Evolutionary conservation across 2,329 filamentous ascomycete species (phyloP).

Genomic region (Blastomyces percursus): DNA sequence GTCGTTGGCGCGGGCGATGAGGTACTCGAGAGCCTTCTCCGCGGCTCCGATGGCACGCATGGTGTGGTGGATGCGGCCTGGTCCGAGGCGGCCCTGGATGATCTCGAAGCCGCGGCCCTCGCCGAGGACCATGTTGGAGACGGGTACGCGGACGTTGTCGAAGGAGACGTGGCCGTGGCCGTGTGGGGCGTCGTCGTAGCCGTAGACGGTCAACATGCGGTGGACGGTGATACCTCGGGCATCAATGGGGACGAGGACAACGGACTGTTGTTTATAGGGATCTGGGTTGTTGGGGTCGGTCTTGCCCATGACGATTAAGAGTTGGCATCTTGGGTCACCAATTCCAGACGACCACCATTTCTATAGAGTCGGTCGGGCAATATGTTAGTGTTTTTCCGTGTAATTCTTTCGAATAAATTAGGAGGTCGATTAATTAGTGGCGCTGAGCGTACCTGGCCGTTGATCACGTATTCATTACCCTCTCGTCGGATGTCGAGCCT

Average conservation of each 20-base stretch:
- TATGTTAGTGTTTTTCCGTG: constrained; percentile 15
- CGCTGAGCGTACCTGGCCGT: constrained; percentile 56
- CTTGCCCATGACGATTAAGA: constrained; percentile 98
- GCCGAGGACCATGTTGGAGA: constrained; percentile 73
- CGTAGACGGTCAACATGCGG: constrained; percentile 87
- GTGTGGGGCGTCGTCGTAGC: constrained; percentile 96
- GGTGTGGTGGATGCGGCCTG: constrained; percentile 92
- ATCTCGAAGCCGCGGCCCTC: constrained; percentile 95
- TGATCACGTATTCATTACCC: constrained; percentile 80
- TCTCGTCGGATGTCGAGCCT: constrained; percentile 70
- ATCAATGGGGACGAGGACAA: constrained; percentile 72
- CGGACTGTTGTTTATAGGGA: constrained; percentile 82
- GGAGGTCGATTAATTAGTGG: background rate
- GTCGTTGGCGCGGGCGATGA: constrained; percentile 91
- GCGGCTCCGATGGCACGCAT: constrained; percentile 91
- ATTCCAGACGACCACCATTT: constrained; percentile 99
- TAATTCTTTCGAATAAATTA: background rate
- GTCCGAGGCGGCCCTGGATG: constrained; percentile 91
- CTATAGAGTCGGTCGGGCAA: constrained; percentile 31
- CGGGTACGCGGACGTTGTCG: constrained; percentile 78
- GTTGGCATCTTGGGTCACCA: constrained; percentile 78
- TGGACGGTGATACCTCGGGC: constrained; percentile 83
- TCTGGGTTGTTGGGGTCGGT: constrained; percentile 63
- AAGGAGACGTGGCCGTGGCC: constrained; percentile 91
- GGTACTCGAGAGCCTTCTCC: constrained; percentile 85